Evolutionary conservation across 768 basidiomycete species (phyloP).

Genomic region (Tricholoma sp.): DNA sequence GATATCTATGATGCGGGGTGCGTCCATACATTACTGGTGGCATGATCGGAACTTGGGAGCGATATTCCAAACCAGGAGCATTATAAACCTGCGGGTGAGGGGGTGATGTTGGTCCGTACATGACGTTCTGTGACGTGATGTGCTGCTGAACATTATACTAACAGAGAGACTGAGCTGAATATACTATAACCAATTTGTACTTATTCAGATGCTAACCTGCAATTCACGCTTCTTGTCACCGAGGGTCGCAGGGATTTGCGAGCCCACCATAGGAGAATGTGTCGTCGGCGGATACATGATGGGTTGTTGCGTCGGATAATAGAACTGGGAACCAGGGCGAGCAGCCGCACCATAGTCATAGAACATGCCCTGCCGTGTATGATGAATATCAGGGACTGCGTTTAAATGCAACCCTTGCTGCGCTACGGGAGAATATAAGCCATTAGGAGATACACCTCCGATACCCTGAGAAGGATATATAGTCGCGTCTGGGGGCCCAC

Average conservation of each 20-base stretch:
- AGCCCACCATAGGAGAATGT: conserved; percentile 50
- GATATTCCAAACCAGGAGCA: conserved; percentile 40
- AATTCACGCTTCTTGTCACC: conserved; percentile 53
- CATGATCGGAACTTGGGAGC: conserved; percentile 39
- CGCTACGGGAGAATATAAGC: conserved; percentile 44
- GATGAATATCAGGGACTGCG: conserved; percentile 32
- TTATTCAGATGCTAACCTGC: conserved; percentile 36
- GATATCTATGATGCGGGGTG: conserved; percentile 28
- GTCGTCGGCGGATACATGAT: conserved; percentile 52
- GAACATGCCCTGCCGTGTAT: conserved; percentile 49
- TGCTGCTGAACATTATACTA: conserved; percentile 46
- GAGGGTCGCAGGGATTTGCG: conserved; percentile 39
- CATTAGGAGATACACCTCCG: conserved; percentile 37
- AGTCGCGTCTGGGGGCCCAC: conserved; percentile 40
- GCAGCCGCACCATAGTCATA: conserved; percentile 50
- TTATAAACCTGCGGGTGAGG: conserved; percentile 41
- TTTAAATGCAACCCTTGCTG: conserved; percentile 39
- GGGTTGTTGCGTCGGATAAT: conserved; percentile 51
- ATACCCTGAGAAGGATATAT: conserved; percentile 46
- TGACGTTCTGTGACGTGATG: conserved; percentile 33
- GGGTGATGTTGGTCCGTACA: conserved; percentile 38
- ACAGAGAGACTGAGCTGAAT: conserved; percentile 5
- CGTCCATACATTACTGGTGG: conserved; percentile 42
- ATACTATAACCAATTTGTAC: conserved; percentile 6
- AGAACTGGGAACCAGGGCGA: conserved; percentile 55